Conservation (phyloP, 208 protist genomes). For the Acanthamoeba healyi region DNA sequence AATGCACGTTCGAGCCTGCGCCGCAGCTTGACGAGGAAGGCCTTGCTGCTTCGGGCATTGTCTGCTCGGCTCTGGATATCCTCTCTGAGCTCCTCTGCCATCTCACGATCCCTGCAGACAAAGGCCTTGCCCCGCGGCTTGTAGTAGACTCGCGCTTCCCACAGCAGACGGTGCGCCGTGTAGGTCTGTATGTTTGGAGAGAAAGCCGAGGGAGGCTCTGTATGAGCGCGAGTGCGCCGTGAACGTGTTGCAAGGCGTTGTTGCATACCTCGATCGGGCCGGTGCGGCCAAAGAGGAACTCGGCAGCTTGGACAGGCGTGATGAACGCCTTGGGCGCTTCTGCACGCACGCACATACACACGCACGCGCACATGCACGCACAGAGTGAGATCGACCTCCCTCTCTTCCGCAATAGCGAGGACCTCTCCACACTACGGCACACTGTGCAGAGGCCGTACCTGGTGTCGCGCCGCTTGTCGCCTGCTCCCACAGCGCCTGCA, state of each 20-base stretch:
- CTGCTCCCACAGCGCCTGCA: constrained; percentile 7
- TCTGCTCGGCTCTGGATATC: neutral
- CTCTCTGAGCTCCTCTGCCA: neutral
- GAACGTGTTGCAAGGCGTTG: neutral
- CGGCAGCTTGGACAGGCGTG: neutral
- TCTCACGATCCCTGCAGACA: neutral
- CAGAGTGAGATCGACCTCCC: neutral
- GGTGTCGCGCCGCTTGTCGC: neutral
- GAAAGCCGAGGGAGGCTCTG: neutral
- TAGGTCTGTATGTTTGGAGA: constrained; percentile 11
- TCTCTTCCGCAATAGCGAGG: too few species aligned
- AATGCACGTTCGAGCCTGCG: neutral
- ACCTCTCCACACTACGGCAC: too few species aligned
- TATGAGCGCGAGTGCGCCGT: neutral
- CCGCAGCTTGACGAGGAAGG: constrained; percentile 6
- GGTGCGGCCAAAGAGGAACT: constrained; percentile 5
- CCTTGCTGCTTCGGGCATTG: neutral
- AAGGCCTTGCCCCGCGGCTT: constrained; percentile 32
- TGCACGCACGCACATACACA: neutral
- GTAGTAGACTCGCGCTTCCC: constrained; percentile 17
- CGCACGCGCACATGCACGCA: neutral
- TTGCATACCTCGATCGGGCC: constrained; percentile 10
- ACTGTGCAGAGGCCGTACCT: neutral
- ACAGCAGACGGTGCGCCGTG: constrained; percentile 1
- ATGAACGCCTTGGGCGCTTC: neutral